Base-by-base conservation (phyloP, 495 filamentous ascomycete species). In the Thermothielavioides terrestris region DNA sequence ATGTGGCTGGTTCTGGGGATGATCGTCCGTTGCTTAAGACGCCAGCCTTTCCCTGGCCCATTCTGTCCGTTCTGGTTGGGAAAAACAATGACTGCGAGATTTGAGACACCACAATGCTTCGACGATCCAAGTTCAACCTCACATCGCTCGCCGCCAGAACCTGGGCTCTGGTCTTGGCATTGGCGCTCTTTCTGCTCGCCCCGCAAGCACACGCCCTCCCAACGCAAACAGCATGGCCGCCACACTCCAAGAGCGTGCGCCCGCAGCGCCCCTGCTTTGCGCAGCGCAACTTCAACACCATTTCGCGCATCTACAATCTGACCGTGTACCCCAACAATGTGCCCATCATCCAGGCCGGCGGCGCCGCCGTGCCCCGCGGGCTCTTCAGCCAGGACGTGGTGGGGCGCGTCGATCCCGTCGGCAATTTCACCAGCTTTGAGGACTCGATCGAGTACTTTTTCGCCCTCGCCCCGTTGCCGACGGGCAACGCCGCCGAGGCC, bases 271-370 rank as follows among this genome's bases (percentile, higher is more conserved):
- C n/a, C 17, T 15, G 46, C 42, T 61, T 40, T 12, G 42, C 44
- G 39, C 21, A 54, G 39, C 68, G 68, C 54, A 71, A 71, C 51
- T 58, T 65, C 58, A 44, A 57, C 12, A 71, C 65, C 45, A 59
- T 71, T 50, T 55, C 52, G 14, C 50, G 42, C 39, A 69, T 71
- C 53, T 71, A 71, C 57, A 61, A 66, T 41, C 63, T 68, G 18
- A 71, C 68, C 47, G 55, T 69, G 41, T 71, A 57, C 49, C 68
- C 68, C 15, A 65, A 69, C 42, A 59, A 71, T n/a, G 22, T 71
- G 0, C 63, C 67, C 42, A 64, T 71, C 45, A 45, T 69, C 30
- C 11, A 28, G 15, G 36, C 48, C 25, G 64, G 64, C 47, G 58
- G 48, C 6, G 46, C 59, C 9, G 64, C 42, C 39, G 60, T 70